Evolutionary conservation across 1,139 yeast species (phyloP).

Genomic region (Yamadazyma triangularis): DNA sequence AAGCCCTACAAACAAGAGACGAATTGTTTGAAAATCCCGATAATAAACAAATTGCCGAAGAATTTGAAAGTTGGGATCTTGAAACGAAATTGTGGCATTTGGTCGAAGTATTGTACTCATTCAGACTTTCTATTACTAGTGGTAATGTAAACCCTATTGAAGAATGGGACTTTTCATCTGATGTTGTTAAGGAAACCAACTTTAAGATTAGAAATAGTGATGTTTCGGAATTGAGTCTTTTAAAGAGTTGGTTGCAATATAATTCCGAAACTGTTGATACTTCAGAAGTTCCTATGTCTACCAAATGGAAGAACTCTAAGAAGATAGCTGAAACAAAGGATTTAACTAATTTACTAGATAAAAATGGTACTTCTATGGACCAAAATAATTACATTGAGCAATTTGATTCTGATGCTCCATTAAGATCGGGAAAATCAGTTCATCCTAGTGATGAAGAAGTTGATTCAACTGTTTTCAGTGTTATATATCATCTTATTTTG

Average conservation of each 20-base stretch:
- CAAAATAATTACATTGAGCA: conserved; percentile 21
- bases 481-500: conserved; percentile 60
- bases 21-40: conserved; percentile 14
- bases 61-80: conserved; percentile 52
- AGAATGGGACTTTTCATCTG: conserved; percentile 42
- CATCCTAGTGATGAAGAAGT: conserved; percentile 38
- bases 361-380: conserved; percentile 10
- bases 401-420: conserved; percentile 62
- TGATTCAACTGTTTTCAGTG: conserved; percentile 48
- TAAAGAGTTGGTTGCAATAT: conserved; percentile 58
- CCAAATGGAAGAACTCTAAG: conserved; percentile 46
- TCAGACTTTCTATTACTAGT: conserved; percentile 29
- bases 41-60: conserved; percentile 10
- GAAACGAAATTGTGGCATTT: conserved; percentile 82
- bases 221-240: conserved; percentile 49
- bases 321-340: conserved; percentile 24
- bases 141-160: conserved; percentile 11
- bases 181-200: conserved; percentile 50
- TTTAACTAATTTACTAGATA: conserved; percentile 17
- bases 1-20: conserved; percentile 32
- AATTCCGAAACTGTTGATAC: conserved; percentile 30
- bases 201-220: conserved; percentile 40
- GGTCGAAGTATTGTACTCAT: conserved; percentile 50
- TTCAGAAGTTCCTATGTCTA: conserved; percentile 16
- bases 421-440: conserved; percentile 41